These are phyloP conservation scores for Thamnidium elegans DNA, from an alignment of 192 early-diverging fungal genomes.

Conservation along the genomic window DNA sequence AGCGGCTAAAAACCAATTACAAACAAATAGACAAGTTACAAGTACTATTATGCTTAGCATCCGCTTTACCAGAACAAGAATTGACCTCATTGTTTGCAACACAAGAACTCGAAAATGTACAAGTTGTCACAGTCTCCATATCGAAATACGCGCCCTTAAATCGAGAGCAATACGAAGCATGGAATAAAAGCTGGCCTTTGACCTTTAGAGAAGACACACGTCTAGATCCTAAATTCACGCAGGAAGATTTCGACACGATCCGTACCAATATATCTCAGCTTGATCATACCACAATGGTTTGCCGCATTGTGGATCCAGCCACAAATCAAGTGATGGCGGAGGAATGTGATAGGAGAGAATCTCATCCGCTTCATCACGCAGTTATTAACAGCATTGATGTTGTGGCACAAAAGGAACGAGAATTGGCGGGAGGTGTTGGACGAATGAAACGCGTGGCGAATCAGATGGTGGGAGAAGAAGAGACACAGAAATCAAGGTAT, in stretches of 20 bases:
- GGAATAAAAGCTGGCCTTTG: slow-evolving; percentile 84
- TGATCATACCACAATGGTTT: slow-evolving; percentile 28
- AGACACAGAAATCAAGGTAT: slow-evolving; percentile 45
- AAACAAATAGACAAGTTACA: slow-evolving; percentile 33
- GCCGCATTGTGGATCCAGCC: slow-evolving; percentile 56
- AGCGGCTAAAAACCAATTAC: not conserved
- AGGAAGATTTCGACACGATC: slow-evolving; percentile 39
- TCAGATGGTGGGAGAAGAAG: slow-evolving; percentile 9
- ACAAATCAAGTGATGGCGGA: slow-evolving; percentile 48
- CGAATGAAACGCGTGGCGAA: slow-evolving; percentile 21
- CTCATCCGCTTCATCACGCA: slow-evolving; percentile 76
- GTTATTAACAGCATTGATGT: slow-evolving; percentile 73
- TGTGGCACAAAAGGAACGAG: slow-evolving; percentile 59
- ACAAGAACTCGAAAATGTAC: slow-evolving; percentile 29
- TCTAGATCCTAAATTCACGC: slow-evolving; percentile 41
- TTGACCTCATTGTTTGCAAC: slow-evolving; percentile 25
- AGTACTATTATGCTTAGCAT: slow-evolving; percentile 38
- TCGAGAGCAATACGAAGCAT: slow-evolving; percentile 66
- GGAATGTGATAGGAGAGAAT: slow-evolving; percentile 46
- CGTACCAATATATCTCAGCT: slow-evolving; percentile 36
- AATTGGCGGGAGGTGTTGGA: not conserved
- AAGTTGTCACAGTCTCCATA: slow-evolving; percentile 42
- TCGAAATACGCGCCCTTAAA: slow-evolving; percentile 66
- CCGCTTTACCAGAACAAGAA: slow-evolving; percentile 20
- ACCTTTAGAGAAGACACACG: slow-evolving; percentile 60